Base-by-base conservation (phyloP, 257 asterid species). In the Solanum rostratum region DNA sequence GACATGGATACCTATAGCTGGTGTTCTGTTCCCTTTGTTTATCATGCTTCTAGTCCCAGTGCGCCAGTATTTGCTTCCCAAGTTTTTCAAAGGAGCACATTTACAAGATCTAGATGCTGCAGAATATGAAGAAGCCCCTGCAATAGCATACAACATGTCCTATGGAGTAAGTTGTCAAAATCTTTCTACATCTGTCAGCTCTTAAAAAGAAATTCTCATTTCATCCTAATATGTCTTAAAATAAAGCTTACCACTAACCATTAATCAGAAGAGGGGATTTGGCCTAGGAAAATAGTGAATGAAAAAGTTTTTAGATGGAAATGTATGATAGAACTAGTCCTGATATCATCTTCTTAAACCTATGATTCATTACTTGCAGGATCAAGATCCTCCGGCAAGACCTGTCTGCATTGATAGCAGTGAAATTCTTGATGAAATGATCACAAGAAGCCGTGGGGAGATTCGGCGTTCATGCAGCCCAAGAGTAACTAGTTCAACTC, bases 1-100 rank as follows among this genome's bases (percentile, higher is more conserved):
- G 65, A 97, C 99, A 10, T 97, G 98, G 99, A 92, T 97, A 76
- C 99, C 99, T 12, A 90, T 94, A 57, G 99, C 99, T 6, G 98
- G 99, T 49, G 96, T 95, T 30, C 95, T 97, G 50, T 97, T 97
- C 88, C 99, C 99, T 4, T 49, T 97, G 86, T 79, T 95, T 92
- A 95, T 97, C 85, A 95, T 97, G 98, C 94, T 95, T 66, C 98
- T 97, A 7, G 95, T 97, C 85, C 98, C 98, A 3, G 97, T 95
- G 10, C 88, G 99, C 37, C 98, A 97, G 85, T 95, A 95, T 86
- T 59, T 92, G 37, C 97, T 97, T 79, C 97, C 99, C 84, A 97
- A 88, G 79, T 92, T 95, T 81, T 97, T 95, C 94, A 95, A 95
- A 88, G 95, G 90, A 29, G 98, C 84, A 43, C 99, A 95, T 91